phyloP scores from a whole-genome alignment of 139 green algal genomes.

The Asterochloris sp. region DNA sequence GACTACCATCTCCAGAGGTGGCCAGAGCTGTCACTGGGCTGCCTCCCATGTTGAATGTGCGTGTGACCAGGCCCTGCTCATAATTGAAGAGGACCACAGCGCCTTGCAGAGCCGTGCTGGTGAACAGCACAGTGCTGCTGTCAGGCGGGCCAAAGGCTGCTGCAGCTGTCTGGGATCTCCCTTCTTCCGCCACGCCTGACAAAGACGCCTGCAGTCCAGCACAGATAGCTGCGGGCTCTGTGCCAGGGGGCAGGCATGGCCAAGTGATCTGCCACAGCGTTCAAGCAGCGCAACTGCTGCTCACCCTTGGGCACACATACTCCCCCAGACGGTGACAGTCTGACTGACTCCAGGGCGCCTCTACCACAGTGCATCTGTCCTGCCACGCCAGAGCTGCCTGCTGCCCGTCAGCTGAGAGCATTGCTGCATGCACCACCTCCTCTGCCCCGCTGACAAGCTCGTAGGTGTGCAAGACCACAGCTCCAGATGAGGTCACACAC shows the following conservation, averaged over 20 bases:
- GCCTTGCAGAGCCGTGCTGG: background rate
- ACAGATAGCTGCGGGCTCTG: too few relatives aligned
- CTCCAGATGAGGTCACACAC: constrained; percentile 6
- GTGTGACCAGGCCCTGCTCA: background rate
- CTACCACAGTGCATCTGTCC: background rate
- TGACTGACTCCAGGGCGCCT: background rate
- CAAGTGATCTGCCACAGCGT: too few relatives aligned
- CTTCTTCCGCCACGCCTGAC: too few relatives aligned
- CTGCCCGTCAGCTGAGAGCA: background rate
- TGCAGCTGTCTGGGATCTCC: background rate
- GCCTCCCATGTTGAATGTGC: background rate
- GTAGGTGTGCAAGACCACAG: constrained; percentile 11
- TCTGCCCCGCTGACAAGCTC: constrained; percentile 5
- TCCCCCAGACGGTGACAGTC: too few relatives aligned
- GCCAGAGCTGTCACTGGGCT: background rate
- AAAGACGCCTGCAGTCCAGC: too few relatives aligned
- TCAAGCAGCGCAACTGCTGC: too few relatives aligned
- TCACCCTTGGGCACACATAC: too few relatives aligned
- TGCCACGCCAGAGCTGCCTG: background rate
- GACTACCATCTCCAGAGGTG: background rate
- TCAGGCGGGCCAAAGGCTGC: background rate
- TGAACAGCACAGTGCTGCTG: constrained; percentile 2
- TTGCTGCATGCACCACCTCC: constrained; percentile 8
- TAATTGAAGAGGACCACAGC: background rate
- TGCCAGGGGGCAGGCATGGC: too few relatives aligned